Base-by-base conservation (phyloP, 305 asterid genomes). In the Fraxinus velutina region DNA sequence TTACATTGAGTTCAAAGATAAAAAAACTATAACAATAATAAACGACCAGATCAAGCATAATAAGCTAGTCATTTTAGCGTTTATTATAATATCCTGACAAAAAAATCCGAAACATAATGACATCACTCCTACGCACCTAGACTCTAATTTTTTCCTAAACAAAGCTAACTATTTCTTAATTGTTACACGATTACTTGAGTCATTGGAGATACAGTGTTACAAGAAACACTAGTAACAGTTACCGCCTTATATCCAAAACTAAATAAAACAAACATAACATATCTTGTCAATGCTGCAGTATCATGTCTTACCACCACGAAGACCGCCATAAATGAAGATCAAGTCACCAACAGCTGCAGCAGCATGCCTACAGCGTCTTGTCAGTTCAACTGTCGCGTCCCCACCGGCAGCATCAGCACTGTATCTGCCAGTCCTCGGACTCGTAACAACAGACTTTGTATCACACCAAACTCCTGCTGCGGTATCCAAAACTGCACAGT, bases 391-490 rank as follows among this genome's bases (percentile, higher is more conserved):
- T 29, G 97, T 97, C 12, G 98, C 97, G 83, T 96, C 99, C 32
- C 99, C 99, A 68, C 99, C 99, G 78, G 98, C 98, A 50, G 98
- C 98, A 84, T 96, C 98, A 68, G 94, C 98, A 88, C 93, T 88
- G 82, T 79, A 87, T 79, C 83, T 88, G 17, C 91, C 92, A 80
- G 89, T 86, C 80, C 92, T 88, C 44, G 89, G 88, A 84, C 88
- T 85, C n/a, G 89, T 80, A 83, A 88, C 91, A 80, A 89, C 90
- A 60, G 91, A 88, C 60, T 84, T 96, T 5, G 96, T 90, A 86
- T 96, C 99, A 57, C 98, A 96, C 99, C 99, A 96, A 70, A 96
- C 98, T 77, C 99, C 99, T 76, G 99, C 99, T 77, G 99, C 99
- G 9, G 98, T 94, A 89, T 96, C 99, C 95, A 96, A 86, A 82